Evolutionary conservation across 1,284 basidiomycete species (phyloP), one percentile per base, ranked within the genome.

Genomic region (Puccinia triticina): DNA sequence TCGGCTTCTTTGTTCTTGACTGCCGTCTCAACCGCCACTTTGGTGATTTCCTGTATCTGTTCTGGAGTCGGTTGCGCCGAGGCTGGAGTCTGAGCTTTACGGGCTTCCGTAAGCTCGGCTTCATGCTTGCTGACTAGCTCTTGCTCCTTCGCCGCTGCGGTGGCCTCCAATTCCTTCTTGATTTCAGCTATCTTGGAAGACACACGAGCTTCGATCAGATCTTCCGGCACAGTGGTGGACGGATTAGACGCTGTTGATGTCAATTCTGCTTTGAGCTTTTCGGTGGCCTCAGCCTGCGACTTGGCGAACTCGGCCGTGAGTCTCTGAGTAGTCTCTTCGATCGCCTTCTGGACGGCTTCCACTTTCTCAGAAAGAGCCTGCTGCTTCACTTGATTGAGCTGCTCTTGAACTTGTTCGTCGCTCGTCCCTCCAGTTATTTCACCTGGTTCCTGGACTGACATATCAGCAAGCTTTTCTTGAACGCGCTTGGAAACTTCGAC

Each of bases 221-320:
- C 69, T 7, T 73, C 69, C 23, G 78, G 29, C 34, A 59, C 29
- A 32, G 37, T 29, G n/a, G 59, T 11, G 16, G 23, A 23, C n/a
- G 61, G 26, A 61, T 57, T 46, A n/a, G 29, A 18, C 1, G 29
- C 61, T 32, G 34, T 34, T 43, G 55, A 61, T 32, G 40, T n/a
- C 26, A 81, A 34, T 59, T 80, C 79, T n/a, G 67, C 67, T 53
- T 74, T 72, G 53, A 72, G 66, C 26, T 80, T 71, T n/a, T 67
- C 40, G 67, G 67, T 72, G 34, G 46, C 46, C 37, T 67, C 77
- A 43, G 64, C 77, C 37, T 61, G 64, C 32, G 48, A 57, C 67
- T 72, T 55, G 61, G 59, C 34, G n/a, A 64, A 78, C 48, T 78
- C 43, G 23, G 43, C 59, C 29, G 77, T 72, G 34, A 80, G 48